Percentiles rank a stretch among this genome's conserved stretches.
Conservation (phyloP, 306 rosid species). For the Ormosia semicastrata region DNA sequence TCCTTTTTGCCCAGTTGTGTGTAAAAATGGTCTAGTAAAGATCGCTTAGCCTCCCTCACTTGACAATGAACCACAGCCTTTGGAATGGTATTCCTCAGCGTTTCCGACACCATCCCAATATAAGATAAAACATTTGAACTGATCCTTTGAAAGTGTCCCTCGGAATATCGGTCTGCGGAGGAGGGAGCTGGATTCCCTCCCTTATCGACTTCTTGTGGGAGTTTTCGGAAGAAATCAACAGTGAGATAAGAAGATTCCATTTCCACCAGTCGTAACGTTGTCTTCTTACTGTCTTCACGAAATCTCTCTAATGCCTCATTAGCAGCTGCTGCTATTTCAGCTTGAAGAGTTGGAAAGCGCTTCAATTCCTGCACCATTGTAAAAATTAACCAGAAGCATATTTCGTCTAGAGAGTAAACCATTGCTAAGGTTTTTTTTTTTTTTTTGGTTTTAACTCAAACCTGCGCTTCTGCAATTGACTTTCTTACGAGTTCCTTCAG, state of each 20-base stretch:
- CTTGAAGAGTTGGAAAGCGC: conserved; percentile 83
- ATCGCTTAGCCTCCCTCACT: conserved; percentile 52
- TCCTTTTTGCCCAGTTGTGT: conserved; percentile 67
- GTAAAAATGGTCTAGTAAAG: conserved; percentile 77
- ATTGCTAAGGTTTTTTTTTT: background rate
- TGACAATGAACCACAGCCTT: conserved; percentile 97
- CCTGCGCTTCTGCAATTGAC: conserved; percentile 90
- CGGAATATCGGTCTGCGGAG: conserved; percentile 59
- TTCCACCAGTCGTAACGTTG: conserved; percentile 81
- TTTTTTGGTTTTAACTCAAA: conserved; percentile 14
- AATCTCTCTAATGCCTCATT: conserved; percentile 83
- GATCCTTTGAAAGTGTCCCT: conserved; percentile 74
- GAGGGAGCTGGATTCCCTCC: conserved; percentile 49
- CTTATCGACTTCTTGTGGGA: conserved; percentile 76
- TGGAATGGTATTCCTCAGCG: conserved; percentile 80
- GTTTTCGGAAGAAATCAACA: conserved; percentile 91
- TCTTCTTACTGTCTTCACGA: conserved; percentile 80
- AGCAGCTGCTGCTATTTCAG: conserved; percentile 80
- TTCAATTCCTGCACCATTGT: conserved; percentile 65
- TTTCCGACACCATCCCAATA: conserved; percentile 85
- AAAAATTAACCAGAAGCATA: conserved; percentile 8
- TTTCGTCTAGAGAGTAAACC: background rate
- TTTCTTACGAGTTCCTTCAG: conserved; percentile 90
- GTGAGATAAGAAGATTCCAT: conserved; percentile 97
- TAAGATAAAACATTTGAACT: conserved; percentile 83